Evolutionary conservation across 129 eudicot genomes (phyloP).

Genomic region (Flaveria sonorensis): DNA sequence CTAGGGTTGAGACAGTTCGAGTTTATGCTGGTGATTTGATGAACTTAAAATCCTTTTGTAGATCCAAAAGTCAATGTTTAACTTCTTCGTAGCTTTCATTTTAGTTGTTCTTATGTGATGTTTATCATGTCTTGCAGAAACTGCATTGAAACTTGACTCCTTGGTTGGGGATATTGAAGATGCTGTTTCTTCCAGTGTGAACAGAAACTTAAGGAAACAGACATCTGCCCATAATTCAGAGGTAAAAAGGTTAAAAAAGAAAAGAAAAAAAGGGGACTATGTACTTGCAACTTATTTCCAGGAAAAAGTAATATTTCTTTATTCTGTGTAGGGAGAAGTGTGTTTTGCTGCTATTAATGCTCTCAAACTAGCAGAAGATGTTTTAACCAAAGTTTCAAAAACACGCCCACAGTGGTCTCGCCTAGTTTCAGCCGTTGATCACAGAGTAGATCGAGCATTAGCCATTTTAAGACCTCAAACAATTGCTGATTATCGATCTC

Average conservation of each 20-base stretch:
- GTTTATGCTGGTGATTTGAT: conserved; percentile 69
- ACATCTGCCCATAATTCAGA: conserved; percentile 50
- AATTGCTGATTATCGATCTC: conserved; percentile 87
- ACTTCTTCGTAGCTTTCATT: not conserved
- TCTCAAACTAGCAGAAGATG: conserved; percentile 68
- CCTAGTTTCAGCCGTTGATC: conserved; percentile 86
- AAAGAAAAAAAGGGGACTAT: not conserved
- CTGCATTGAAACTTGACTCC: conserved; percentile 79
- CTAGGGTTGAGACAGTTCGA: conserved; percentile 90
- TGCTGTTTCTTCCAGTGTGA: conserved; percentile 74
- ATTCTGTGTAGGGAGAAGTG: conserved; percentile 47
- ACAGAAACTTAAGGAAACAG: conserved; percentile 55
- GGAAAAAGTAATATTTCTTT: not conserved
- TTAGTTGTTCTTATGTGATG: not conserved
- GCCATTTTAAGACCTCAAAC: conserved; percentile 92
- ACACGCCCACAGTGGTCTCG: conserved; percentile 83
- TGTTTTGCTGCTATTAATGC: conserved; percentile 60
- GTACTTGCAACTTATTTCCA: not conserved
- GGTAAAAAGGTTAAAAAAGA: conserved; percentile 44
- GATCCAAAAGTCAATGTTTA: not conserved
- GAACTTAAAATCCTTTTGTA: not conserved
- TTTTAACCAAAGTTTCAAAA: conserved; percentile 59
- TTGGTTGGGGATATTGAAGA: conserved; percentile 95
- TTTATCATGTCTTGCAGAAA: conserved; percentile 52
- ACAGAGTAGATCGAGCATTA: conserved; percentile 85